Base-by-base conservation (phyloP, 1,284 basidiomycete genomes). In the Papiliotrema laurentii region DNA sequence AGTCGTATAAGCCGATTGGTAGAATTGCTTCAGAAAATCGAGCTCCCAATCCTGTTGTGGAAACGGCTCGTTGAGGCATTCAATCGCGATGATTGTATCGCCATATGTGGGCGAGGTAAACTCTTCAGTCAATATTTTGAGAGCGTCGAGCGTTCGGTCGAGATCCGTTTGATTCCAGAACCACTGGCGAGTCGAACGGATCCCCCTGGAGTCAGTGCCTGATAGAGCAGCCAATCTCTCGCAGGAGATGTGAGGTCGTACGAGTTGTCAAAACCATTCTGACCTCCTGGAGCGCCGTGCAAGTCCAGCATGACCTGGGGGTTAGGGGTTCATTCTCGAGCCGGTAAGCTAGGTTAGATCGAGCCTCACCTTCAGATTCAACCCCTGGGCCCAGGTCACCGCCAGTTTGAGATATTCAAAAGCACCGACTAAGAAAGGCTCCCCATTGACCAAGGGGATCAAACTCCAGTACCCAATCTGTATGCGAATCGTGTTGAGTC, bases 231-330 rank as follows among this genome's bases (percentile, higher is more conserved):
- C 16, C 19, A 22, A 9, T 18, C 13, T 7, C 5, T 5, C 6
- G 24, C 21, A 4, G 2, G 36, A 3, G 30, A 34, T 4, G 36
- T 25, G 22, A 22, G 2, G 18, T 42, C 58, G 5, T 47, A 61
- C 52, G 60, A 63, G 41, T 66, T 67, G 50, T 68, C 66, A 39
- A 83, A 90, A n/a, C 66, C 66, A 45, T 74, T 73, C 39, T 71
- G 66, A 16, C 52, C 52, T 3, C 86, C 86, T 1, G 88, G 88
- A 10, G 81, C 86, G 45, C 88, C 87, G 61, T 90, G 88, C 11
- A 72, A 51, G 45, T 72, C 68, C 24, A 72, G 53, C 57, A 70
- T 69, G 18, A 64, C 62, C 55, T 60, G 28, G 25, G 1, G 0
- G 18, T 31, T 19, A 31, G 14, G n/a, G n/a, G n/a, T n/a, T n/a